Evolutionary conservation across 495 filamentous ascomycete species (phyloP).

Genomic region (Lentithecium fluviatile): DNA sequence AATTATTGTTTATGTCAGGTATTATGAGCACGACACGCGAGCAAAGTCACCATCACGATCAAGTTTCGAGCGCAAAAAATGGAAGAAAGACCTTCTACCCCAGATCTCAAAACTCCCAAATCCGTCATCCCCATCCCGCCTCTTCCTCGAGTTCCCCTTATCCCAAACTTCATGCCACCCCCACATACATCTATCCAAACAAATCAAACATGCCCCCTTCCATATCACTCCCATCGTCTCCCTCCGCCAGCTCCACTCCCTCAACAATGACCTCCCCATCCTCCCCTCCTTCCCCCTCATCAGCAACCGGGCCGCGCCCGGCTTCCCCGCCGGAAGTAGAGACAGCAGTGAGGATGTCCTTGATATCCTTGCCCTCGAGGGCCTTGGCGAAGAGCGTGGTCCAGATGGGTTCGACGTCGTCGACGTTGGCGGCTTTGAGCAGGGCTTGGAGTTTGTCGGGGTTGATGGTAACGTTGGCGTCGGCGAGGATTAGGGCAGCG

Average conservation of each 20-base stretch:
- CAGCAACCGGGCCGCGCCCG: background rate
- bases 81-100: slow-evolving; percentile 13
- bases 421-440: slow-evolving; percentile 80
- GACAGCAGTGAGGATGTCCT: slow-evolving; percentile 70
- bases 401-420: slow-evolving; percentile 97
- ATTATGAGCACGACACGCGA: background rate
- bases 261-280: background rate
- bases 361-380: slow-evolving; percentile 98
- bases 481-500: slow-evolving; percentile 97
- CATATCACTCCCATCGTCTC: background rate
- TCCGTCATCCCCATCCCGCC: too few species aligned
- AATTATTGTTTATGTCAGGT: too few species aligned
- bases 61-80: background rate
- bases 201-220: slow-evolving; percentile 5
- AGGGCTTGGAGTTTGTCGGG: slow-evolving; percentile 91
- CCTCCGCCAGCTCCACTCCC: background rate
- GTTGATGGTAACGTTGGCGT: slow-evolving; percentile 92
- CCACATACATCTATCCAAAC: slow-evolving; percentile 12
- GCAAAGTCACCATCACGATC: background rate
- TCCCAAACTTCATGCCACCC: too few species aligned
- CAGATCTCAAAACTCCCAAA: slow-evolving; percentile 22
- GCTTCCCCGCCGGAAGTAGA: background rate
- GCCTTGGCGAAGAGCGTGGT: slow-evolving; percentile 94
- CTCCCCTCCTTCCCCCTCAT: background rate
- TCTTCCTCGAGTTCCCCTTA: background rate